Conservation (phyloP, 2,329 filamentous ascomycete genomes). For the Botrytis fabae region DNA sequence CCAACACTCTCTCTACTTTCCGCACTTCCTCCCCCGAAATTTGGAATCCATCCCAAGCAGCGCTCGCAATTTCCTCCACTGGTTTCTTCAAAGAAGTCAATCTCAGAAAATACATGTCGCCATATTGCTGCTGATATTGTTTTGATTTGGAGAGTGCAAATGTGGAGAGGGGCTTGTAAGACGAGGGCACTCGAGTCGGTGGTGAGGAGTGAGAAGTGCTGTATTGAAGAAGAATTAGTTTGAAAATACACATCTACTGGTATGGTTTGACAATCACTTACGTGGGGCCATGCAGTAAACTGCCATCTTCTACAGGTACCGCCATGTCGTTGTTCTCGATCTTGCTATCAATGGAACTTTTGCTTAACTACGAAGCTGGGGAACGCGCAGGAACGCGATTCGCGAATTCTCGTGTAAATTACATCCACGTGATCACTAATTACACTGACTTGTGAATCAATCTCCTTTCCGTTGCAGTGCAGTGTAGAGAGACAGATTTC, state of each 20-base stretch:
- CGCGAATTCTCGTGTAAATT: conserved; percentile 24
- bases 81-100: conserved; percentile 83
- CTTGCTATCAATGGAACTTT: background rate
- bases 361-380: background rate
- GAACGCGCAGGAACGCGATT: conserved; percentile 18
- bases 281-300: conserved; percentile 17
- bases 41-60: conserved; percentile 75
- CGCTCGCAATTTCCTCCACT: conserved; percentile 71
- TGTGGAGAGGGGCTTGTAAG: conserved; percentile 73
- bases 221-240: background rate
- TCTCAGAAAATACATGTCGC: conserved; percentile 95
- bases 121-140: conserved; percentile 93
- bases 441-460: background rate
- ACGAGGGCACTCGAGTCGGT: conserved; percentile 43
- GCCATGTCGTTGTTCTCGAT: conserved; percentile 1
- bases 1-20: conserved; percentile 83
- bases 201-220: conserved; percentile 14
- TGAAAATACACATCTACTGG: background rate
- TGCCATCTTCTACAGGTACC: conserved; percentile 19
- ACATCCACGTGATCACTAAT: conserved; percentile 2
- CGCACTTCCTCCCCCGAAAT: conserved; percentile 75
- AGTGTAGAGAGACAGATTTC: background rate
- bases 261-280: background rate
- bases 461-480: background rate
- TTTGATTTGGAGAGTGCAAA: conserved; percentile 70